These are phyloP conservation scores for Pseudogymnoascus destructans DNA, from an alignment of 2,329 filamentous ascomycete genomes.

Conservation along the genomic window DNA sequence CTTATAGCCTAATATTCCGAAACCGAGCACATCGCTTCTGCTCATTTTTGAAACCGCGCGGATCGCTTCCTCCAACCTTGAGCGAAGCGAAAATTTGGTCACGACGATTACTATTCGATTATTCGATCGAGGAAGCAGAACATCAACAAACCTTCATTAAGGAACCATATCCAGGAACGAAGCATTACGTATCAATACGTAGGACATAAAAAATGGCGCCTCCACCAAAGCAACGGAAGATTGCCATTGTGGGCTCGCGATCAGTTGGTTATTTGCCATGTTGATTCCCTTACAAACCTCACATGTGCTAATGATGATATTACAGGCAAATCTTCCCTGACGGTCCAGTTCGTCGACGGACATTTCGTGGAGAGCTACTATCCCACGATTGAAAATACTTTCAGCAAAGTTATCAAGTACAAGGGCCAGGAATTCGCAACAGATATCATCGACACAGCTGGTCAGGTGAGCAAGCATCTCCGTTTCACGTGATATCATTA, in stretches of 20 bases:
- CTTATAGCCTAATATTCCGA: too few species aligned
- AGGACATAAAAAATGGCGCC: conserved; percentile 17
- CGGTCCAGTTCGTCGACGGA: conserved; percentile 91
- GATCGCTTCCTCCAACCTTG: too few species aligned
- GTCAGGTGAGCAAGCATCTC: conserved; percentile 50
- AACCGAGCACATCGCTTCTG: too few species aligned
- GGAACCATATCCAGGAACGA: conserved; percentile 1
- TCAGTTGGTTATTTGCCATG: conserved; percentile 62
- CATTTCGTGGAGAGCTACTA: conserved; percentile 99
- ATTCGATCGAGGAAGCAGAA: background rate
- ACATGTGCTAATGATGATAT: conserved; percentile 3
- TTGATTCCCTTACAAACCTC: conserved; percentile 1
- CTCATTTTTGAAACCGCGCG: too few species aligned
- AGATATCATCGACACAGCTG: conserved; percentile 96
- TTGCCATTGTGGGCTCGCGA: conserved; percentile 88
- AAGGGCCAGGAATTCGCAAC: conserved; percentile 89
- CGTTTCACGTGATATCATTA: conserved; percentile 12
- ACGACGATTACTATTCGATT: background rate
- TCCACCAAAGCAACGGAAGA: conserved; percentile 70
- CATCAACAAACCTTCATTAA: background rate
- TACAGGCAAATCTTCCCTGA: conserved; percentile 89
- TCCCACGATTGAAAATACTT: conserved; percentile 97
- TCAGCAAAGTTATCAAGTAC: conserved; percentile 86
- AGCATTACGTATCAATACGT: conserved; percentile 3
- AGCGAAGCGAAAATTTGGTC: too few species aligned